Evolutionary conservation across 2,329 filamentous ascomycete species (phyloP).

Genomic region (Graphium sp.): DNA sequence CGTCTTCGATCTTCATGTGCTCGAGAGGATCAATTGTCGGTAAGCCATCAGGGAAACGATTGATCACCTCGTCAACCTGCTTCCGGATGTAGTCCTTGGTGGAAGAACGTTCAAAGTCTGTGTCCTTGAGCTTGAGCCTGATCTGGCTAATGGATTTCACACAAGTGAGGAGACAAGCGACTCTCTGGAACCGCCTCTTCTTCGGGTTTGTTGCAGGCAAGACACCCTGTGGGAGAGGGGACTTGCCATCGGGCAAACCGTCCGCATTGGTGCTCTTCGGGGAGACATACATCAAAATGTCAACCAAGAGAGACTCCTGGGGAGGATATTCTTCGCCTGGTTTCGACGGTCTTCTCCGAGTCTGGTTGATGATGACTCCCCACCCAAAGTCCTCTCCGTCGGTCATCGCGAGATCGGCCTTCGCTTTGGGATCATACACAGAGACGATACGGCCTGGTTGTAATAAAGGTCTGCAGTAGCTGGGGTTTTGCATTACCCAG

Average conservation of each 20-base stretch:
- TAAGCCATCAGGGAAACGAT: slow-evolving; percentile 82
- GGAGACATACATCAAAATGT: slow-evolving; percentile 55
- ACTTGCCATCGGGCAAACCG: slow-evolving; percentile 18
- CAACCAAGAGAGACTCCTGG: slow-evolving; percentile 67
- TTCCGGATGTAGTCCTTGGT: slow-evolving; percentile 27
- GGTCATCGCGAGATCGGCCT: slow-evolving; percentile 19
- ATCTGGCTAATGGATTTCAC: slow-evolving; percentile 74
- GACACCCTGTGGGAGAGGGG: slow-evolving; percentile 41
- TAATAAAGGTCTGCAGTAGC: slow-evolving; percentile 69
- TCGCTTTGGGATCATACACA: slow-evolving; percentile 51
- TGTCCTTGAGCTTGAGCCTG: slow-evolving; percentile 62
- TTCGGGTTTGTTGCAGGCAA: slow-evolving; percentile 45
- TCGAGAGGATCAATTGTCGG: slow-evolving; percentile 84
- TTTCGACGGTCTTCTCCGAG: slow-evolving; percentile 46
- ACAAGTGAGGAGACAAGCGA: slow-evolving; percentile 75
- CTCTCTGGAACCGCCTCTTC: slow-evolving; percentile 58
- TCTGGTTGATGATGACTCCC: slow-evolving; percentile 72
- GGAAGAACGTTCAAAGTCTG: slow-evolving; percentile 16
- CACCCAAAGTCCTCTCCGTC: slow-evolving; percentile 61
- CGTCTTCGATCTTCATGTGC: slow-evolving; percentile 88
- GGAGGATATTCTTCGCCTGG: slow-evolving; percentile 46
- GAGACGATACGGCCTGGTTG: slow-evolving; percentile 77
- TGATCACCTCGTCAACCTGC: slow-evolving; percentile 60
- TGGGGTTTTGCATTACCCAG: slow-evolving; percentile 79
- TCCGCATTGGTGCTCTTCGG: slow-evolving; percentile 24